Evolutionary conservation across 129 eudicot species (phyloP), one percentile per base, ranked within the genome.

Genomic region (Deinandra increscens): DNA sequence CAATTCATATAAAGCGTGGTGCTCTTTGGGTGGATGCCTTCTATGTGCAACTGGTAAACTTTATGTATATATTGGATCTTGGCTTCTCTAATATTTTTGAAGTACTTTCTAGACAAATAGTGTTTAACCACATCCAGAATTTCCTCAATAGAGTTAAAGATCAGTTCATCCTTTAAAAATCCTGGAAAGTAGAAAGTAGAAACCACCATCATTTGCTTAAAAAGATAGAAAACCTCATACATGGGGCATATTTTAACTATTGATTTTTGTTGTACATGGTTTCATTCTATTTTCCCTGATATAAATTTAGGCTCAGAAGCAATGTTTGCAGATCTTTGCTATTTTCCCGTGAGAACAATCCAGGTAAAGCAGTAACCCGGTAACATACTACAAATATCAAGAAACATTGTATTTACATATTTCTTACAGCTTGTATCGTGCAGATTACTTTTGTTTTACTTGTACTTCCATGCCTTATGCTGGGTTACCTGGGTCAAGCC

Each of bases 401-500:
- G 60, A 13, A 44, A 26, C 34, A 56, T 37, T 53, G 20, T 42
- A 13, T 20, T 66, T 22, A 39, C 73, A 74, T 19, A 59, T 26
- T 55, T 46, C 26, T 54, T 48, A 29, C 51, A 53, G 62, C 38
- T 55, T 22, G 26, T 67, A 17, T 73, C 84, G 60, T 81, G 78
- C 96, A 93, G 95, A 75, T 93, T 29, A 84, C 96, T 14, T 93
- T 86, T 80, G 81, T 80, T 55, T 84, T 84, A 48, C 90, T 93
- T 83, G 98, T 93, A 53, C 87, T 93, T 51, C 98, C 98, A 19
- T 93, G 98, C 81, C 98, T 93, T 78, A 82, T 93, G 39, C 41
- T 93, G 98, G 98, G 92, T 34, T 93, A 93, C 79, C 63, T 93
- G 70, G 98, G 98, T 63, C 98, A 93, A 82, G 98, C 98, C 49